Evolutionary conservation across 768 basidiomycete species (phyloP), one percentile per base, ranked within the genome.

Genomic region (Boletus vinaceobasis): DNA sequence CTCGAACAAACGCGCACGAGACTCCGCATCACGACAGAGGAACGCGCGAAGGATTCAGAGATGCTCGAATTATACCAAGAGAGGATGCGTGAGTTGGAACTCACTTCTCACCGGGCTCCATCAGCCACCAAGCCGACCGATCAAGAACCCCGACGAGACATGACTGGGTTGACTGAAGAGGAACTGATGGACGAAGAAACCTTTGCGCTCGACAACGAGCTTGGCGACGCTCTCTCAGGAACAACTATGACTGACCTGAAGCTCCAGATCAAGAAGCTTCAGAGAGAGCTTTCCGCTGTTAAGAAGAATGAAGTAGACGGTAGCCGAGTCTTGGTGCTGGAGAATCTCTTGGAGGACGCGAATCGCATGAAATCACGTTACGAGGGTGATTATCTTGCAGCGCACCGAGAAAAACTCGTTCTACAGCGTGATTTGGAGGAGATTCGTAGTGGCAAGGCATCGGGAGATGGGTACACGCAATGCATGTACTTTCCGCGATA

Each of bases 221-320:
- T 97, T n/a, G 90, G 93, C 55, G 85, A 93, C 60, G 91, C 91
- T 0, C 79, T 93, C 42, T 70, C 82, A 27, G 90, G 91, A 26
- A 89, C 85, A 44, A 93, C 88, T 11, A 94, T 87, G 84, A 98
- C 93, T 1, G 92, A 93, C 66, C 75, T 98, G 58, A 97, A 95
- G 67, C 76, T 98, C 29, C 87, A 91, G 65, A 83, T 98, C 47
- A 83, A 87, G 56, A 86, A 83, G 56, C 79, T 98, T 29, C 77
- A 90, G 67, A 75, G 93, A 26, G 93, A 98, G 66, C 77, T 98
- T 32, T 85, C 87, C 46, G 80, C 83, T 6, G 79, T 87, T 32
- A 79, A 79, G 69, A 85, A 84, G 69, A 87, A 90, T 57, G 86
- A 88, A 62, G 87, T 76, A 7, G 91, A 93, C 65, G 78, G 85